A percentile compares a stretch with the other conserved stretches of the same genome.
Evolutionary conservation across 2,329 filamentous ascomycete genomes (phyloP).

Genomic region (Ophiostoma novo-ulmi): DNA sequence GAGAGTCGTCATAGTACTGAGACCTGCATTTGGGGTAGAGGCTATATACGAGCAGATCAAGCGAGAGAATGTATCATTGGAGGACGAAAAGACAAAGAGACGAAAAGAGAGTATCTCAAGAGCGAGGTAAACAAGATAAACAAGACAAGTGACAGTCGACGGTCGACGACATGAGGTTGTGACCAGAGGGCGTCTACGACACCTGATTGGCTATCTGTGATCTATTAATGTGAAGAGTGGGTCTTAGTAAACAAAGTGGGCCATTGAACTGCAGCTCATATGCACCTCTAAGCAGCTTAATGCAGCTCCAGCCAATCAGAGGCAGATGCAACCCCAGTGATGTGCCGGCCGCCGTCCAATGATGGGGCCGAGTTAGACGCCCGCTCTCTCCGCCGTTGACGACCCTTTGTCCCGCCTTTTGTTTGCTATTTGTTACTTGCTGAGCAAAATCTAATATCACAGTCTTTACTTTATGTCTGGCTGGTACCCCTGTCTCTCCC

Average conservation of each 20-base stretch:
- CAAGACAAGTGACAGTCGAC: constrained; percentile 5
- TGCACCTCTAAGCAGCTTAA: not conserved
- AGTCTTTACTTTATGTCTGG: not conserved
- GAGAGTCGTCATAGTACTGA: not conserved
- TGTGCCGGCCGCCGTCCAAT: constrained; percentile 20
- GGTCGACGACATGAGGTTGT: not conserved
- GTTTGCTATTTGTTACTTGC: no score
- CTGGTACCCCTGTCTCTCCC: constrained; percentile 4
- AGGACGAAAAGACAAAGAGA: not conserved
- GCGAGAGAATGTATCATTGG: no score
- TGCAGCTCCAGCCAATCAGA: constrained; percentile 16
- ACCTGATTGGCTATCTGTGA: constrained; percentile 5
- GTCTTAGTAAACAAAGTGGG: not conserved
- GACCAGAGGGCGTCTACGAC: constrained; percentile 8
- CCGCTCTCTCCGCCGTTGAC: constrained; percentile 1
- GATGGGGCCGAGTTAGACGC: constrained; percentile 24
- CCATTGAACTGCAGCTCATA: not conserved
- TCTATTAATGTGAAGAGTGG: not conserved
- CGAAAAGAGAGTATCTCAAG: not conserved
- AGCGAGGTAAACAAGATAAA: not conserved
- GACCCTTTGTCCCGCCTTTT: not conserved
- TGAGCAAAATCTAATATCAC: not conserved
- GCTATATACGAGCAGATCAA: not conserved
- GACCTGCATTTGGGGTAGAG: not conserved
- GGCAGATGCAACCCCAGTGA: constrained; percentile 16